Evolutionary conservation across 192 early-diverging fungal species (phyloP), one percentile per base, ranked within the genome.

Genomic region (Jimgerdemannia flammicorona): DNA sequence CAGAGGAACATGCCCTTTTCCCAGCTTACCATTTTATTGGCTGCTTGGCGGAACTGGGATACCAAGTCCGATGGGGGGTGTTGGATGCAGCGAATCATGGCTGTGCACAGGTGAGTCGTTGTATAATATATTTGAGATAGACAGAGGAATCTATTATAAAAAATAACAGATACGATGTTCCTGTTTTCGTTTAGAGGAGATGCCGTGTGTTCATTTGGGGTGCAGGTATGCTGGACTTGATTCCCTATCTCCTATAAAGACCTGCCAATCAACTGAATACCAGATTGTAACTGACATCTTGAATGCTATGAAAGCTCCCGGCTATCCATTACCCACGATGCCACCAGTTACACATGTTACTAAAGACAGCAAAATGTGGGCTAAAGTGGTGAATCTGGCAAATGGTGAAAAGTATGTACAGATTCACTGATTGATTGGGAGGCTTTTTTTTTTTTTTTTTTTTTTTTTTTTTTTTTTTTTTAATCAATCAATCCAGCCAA

Each of bases 181-280:
- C 39, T 43, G 4, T n/a, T 14, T 72, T 43, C 0, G 11, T 14
- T 72, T 41, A 73, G 72, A 3, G 4, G 19, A 17, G 78, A 3
- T 19, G 66, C 66, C 74, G 78, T 14, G 65, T 76, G 3, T 76
- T 80, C 63, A 65, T 80, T 39, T 80, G 78, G 78, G 78, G 74
- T 49, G 78, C 78, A 19, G 77, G 77, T 78, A 76, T 66, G 29
- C 29, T 29, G 29, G 29, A 29, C 29, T 29, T 29, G 29, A 29
- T 29, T 29, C 29, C 29, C 29, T 29, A 29, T 29, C 29, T 29
- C 1, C 29, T n/a, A 29, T 29, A 14, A 42, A 20, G 17, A 71
- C 10, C 39, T 40, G 14, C 29, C 71, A 41, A 17, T n/a, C n/a
- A n/a, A n/a, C n/a, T n/a, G n/a, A n/a, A n/a, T n/a, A n/a, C 18